Evolutionary conservation across 495 filamentous ascomycete species (phyloP).

Genomic region (Acidomyces sp.): DNA sequence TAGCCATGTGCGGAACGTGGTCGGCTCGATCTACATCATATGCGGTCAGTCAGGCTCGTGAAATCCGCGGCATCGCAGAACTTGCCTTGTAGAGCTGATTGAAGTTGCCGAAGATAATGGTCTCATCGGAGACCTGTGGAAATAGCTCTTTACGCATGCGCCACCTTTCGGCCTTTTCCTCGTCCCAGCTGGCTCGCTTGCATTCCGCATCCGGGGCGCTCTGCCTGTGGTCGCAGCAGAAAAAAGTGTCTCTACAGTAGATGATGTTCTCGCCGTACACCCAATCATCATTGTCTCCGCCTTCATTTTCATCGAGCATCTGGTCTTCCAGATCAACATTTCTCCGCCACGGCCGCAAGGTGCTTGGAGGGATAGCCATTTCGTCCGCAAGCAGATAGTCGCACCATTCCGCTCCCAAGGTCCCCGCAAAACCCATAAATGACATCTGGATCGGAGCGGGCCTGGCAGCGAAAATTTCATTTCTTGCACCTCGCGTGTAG

Average conservation of each 20-base stretch:
- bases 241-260: constrained; percentile 90
- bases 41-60: not conserved
- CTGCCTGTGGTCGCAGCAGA: constrained; percentile 95
- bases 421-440: constrained; percentile 98
- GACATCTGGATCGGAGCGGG: constrained; percentile 98
- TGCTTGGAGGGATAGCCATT: constrained; percentile 71
- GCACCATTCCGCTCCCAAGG: constrained; percentile 95
- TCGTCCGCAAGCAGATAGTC: constrained; percentile 91
- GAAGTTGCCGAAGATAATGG: constrained; percentile 92
- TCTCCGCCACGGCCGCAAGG: constrained; percentile 61
- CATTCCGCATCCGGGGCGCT: constrained; percentile 65
- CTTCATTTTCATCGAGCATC: constrained; percentile 53
- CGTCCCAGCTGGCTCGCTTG: constrained; percentile 58
- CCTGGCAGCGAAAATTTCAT: constrained; percentile 91
- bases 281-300: constrained; percentile 58
- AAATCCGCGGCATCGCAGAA: not conserved
- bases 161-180: constrained; percentile 77
- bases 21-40: constrained; percentile 72
- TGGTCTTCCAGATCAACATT: constrained; percentile 64
- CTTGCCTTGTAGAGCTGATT: constrained; percentile 97
- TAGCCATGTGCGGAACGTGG: constrained; percentile 91
- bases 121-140: constrained; percentile 66
- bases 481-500: constrained; percentile 91
- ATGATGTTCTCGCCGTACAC: constrained; percentile 96
- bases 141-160: constrained; percentile 92